Evolutionary conservation across 352 stramenopile species (phyloP).

Genomic region (Globisporangium nagaii): DNA sequence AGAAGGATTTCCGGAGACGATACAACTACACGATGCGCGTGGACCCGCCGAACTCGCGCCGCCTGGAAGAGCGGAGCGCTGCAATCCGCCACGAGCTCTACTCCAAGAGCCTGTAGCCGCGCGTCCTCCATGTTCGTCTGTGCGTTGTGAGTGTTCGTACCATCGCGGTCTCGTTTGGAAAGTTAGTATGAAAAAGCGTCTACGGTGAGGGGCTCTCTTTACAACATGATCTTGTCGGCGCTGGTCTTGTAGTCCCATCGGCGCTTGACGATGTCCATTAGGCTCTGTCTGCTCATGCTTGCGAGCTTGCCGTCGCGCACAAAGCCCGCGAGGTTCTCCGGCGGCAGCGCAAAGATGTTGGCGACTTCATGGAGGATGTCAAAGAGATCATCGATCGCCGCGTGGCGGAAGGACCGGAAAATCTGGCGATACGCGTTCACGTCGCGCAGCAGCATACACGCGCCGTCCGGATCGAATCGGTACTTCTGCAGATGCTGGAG

Average conservation of each 20-base stretch:
- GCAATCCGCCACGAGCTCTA: constrained; percentile 81
- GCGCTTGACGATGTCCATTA: constrained; percentile 67
- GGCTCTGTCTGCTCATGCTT: constrained; percentile 47
- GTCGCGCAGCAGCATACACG: constrained; percentile 76
- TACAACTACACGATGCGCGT: constrained; percentile 90
- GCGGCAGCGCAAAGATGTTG: constrained; percentile 74
- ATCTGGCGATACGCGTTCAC: constrained; percentile 69
- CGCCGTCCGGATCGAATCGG: constrained; percentile 75
- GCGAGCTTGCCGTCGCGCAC: constrained; percentile 67
- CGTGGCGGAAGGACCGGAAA: constrained; percentile 40
- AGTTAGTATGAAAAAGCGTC: background rate
- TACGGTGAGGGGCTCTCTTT: background rate
- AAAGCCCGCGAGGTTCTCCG: constrained; percentile 73
- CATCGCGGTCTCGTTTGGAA: background rate
- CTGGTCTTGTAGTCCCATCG: constrained; percentile 83
- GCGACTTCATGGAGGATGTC: constrained; percentile 77
- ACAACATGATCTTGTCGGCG: constrained; percentile 65
- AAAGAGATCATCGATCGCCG: constrained; percentile 57
- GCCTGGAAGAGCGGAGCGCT: constrained; percentile 78
- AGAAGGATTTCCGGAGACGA: constrained; percentile 85
- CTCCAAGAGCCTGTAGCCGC: constrained; percentile 67
- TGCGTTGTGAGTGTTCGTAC: background rate
- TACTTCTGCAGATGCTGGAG: constrained; percentile 72
- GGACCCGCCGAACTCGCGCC: constrained; percentile 80
- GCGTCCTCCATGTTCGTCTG: no score